A percentile compares a stretch with the other conserved stretches of the same genome.
Evolutionary conservation across 2,329 filamentous ascomycete genomes (phyloP).

Genomic region (Beauveria australis): DNA sequence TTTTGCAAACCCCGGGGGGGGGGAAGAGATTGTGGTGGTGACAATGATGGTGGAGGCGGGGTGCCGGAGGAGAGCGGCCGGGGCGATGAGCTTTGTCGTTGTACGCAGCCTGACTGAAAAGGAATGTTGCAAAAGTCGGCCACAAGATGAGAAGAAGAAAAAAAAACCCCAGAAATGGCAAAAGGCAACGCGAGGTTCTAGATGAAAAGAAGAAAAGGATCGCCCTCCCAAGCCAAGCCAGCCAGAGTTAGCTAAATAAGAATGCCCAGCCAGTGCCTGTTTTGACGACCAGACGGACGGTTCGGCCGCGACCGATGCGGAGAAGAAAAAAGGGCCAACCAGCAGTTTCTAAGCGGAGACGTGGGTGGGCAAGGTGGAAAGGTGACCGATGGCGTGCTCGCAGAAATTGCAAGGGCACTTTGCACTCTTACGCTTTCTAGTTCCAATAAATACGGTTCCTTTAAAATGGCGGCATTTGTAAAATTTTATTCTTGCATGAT

Average conservation of each 20-base stretch:
- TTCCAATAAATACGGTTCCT: not conserved
- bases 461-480: not conserved
- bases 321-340: not conserved
- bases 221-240: not conserved
- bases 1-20: not conserved
- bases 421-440: not conserved
- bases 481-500: not conserved
- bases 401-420: not conserved
- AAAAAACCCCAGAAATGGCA: no score
- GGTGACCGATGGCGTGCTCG: constrained; percentile 7
- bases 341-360: not conserved
- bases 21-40: not conserved
- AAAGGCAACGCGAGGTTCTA: not conserved
- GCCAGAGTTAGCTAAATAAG: not conserved
- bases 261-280: no score
- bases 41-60: not conserved
- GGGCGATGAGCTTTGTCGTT: not conserved
- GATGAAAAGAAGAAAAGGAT: not conserved
- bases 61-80: not conserved
- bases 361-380: not conserved
- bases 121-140: not conserved
- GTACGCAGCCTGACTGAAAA: not conserved
- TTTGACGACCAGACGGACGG: not conserved
- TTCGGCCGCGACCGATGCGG: constrained; percentile 1
- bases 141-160: not conserved